Evolutionary conservation across 2,329 filamentous ascomycete genomes (phyloP).

Genomic region (Pyricularia sp.): DNA sequence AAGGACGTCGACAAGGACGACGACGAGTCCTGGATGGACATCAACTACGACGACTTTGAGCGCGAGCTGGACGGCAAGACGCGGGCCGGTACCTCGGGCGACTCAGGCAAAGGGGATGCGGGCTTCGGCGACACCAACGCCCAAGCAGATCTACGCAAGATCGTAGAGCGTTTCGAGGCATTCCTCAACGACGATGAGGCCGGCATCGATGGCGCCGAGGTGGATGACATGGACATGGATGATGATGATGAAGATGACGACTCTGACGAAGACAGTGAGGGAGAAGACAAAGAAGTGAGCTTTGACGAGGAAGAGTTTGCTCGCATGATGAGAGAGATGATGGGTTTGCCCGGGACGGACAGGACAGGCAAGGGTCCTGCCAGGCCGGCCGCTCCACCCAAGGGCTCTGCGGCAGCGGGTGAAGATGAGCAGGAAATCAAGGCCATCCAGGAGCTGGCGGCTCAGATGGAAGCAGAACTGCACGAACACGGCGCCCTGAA

Average conservation of each 20-base stretch:
- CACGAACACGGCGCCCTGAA: slow-evolving; percentile 58
- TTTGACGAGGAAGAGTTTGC: slow-evolving; percentile 82
- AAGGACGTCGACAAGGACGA: slow-evolving; percentile 54
- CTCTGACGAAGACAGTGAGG: slow-evolving; percentile 46
- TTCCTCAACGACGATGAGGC: slow-evolving; percentile 83
- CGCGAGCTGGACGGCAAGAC: slow-evolving; percentile 15
- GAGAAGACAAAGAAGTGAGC: slow-evolving; percentile 65
- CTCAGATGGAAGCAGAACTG: slow-evolving; percentile 65
- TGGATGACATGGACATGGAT: slow-evolving; percentile 62
- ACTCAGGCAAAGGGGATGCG: slow-evolving; percentile 16
- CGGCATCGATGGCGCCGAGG: slow-evolving; percentile 67
- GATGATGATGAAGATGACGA: slow-evolving; percentile 45
- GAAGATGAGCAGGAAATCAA: slow-evolving; percentile 41
- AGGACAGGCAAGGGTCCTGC: slow-evolving; percentile 5
- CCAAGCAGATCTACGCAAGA: slow-evolving; percentile 74
- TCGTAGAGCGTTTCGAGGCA: slow-evolving; percentile 86
- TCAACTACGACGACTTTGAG: slow-evolving; percentile 67
- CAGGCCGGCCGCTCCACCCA: not conserved
- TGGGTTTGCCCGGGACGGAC: slow-evolving; percentile 46
- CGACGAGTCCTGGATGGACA: slow-evolving; percentile 84
- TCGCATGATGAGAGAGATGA: slow-evolving; percentile 86
- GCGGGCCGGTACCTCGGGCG: slow-evolving; percentile 6
- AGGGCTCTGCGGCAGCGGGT: slow-evolving; percentile 15
- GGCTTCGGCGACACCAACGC: slow-evolving; percentile 57
- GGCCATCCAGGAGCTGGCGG: slow-evolving; percentile 55